A percentile compares a stretch with the other conserved stretches of the same genome.
phyloP scores from a whole-genome alignment of 140 eudicot genomes.

The Erigeron philadelphicus region DNA sequence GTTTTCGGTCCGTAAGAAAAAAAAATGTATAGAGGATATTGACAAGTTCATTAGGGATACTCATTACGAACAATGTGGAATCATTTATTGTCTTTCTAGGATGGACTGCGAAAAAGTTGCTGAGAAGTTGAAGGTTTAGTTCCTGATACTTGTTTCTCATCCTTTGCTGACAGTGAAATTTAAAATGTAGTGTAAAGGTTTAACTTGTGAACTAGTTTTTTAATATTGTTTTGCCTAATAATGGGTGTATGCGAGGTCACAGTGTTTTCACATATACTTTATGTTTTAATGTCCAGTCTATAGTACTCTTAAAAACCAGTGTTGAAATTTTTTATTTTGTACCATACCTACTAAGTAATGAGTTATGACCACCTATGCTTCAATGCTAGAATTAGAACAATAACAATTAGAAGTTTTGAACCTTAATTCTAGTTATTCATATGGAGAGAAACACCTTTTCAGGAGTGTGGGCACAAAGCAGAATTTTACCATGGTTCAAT shows the following conservation, averaged over 20 bases:
- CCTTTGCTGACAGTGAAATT: no score
- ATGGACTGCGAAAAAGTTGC: constrained; percentile 99
- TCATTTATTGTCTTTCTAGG: constrained; percentile 95
- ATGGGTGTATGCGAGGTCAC: no score
- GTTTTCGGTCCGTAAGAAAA: constrained; percentile 82
- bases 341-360: background rate
- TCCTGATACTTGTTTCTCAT: background rate
- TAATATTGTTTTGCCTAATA: no score
- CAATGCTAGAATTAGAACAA: constrained; percentile 17
- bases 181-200: background rate
- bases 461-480: constrained; percentile 88
- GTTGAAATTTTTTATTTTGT: background rate
- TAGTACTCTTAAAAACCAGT: constrained; percentile 3
- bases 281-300: no score
- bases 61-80: constrained; percentile 80
- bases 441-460: constrained; percentile 24
- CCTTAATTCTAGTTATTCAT: constrained; percentile 15
- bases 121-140: constrained; percentile 68
- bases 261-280: no score
- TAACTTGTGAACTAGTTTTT: constrained; percentile 5
- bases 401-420: background rate
- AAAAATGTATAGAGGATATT: constrained; percentile 91
- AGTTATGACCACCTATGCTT: background rate
- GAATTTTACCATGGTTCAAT: constrained; percentile 92
- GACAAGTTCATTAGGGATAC: constrained; percentile 57